Conservation (phyloP, 805 yeast genomes). For the Wickerhamiella galacta region DNA sequence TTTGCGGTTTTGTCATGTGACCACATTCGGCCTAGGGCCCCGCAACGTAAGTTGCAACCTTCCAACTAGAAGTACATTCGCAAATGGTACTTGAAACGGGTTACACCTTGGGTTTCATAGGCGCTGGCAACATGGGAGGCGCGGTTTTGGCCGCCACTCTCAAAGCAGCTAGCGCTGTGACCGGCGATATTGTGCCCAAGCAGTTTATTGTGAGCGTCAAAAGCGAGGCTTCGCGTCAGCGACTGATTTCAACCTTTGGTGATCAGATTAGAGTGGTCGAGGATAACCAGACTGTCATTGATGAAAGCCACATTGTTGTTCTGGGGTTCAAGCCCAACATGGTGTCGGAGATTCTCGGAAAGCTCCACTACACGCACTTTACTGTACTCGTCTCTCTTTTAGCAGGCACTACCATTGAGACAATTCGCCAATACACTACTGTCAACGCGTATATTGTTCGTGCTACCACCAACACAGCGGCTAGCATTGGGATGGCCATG, state of each 20-base stretch:
- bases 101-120: conserved; percentile 58
- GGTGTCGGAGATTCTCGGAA: conserved; percentile 42
- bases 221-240: conserved; percentile 32
- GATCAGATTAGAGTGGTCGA: conserved; percentile 32
- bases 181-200: conserved; percentile 39
- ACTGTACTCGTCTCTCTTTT: conserved; percentile 61
- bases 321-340: conserved; percentile 82
- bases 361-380: conserved; percentile 29
- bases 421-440: conserved; percentile 29
- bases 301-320: conserved; percentile 49
- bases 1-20: no score
- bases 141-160: conserved; percentile 75
- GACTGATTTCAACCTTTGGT: conserved; percentile 34
- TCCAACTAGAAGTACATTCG: no score
- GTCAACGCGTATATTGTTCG: conserved; percentile 43
- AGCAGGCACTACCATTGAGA: conserved; percentile 83
- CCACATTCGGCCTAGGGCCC: no score
- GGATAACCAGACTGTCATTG: conserved; percentile 41
- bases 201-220: conserved; percentile 67
- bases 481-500: conserved; percentile 82
- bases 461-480: conserved; percentile 98
- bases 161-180: conserved; percentile 23
- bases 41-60: no score
- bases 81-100: conserved; percentile 12
- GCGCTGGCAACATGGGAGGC: conserved; percentile 92